phyloP scores from a whole-genome alignment of 208 protist genomes.

The Acanthamoeba royreba region DNA sequence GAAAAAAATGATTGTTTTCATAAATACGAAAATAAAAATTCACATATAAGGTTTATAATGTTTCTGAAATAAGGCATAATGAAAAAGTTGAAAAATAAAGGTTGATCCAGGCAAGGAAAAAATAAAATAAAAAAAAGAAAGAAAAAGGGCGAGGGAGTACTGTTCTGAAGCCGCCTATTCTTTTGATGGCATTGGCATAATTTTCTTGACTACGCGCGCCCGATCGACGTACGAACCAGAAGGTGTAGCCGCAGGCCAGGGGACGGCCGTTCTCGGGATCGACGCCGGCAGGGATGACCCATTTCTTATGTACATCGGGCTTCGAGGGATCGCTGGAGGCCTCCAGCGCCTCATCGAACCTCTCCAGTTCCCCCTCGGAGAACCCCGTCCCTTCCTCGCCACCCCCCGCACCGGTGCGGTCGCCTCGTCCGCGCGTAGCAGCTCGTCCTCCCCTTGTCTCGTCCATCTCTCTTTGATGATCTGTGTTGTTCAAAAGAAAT shows the following conservation, averaged over 20 bases:
- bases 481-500: not conserved
- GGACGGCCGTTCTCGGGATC: not conserved
- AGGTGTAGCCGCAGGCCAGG: conserved; percentile 1
- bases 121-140: not conserved
- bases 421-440: not conserved
- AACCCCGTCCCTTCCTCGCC: not conserved
- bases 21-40: not conserved
- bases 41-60: not conserved
- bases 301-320: conserved; percentile 38
- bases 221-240: conserved; percentile 36
- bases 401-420: not conserved
- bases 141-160: not conserved
- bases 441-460: not conserved
- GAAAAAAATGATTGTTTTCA: not conserved
- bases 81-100: too few relatives aligned
- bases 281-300: not conserved
- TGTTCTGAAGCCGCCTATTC: conserved; percentile 17
- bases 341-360: conserved; percentile 3
- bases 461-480: not conserved
- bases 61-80: too few relatives aligned
- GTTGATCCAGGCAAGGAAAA: too few relatives aligned
- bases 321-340: not conserved
- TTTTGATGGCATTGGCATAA: conserved; percentile 29
- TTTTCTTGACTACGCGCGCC: conserved; percentile 28
- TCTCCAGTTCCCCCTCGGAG: not conserved